Percentiles rank a stretch among this genome's conserved stretches.
These are phyloP conservation scores for Cornus controversa DNA, from an alignment of 148 eudicot genomes.

Conservation along the genomic window DNA sequence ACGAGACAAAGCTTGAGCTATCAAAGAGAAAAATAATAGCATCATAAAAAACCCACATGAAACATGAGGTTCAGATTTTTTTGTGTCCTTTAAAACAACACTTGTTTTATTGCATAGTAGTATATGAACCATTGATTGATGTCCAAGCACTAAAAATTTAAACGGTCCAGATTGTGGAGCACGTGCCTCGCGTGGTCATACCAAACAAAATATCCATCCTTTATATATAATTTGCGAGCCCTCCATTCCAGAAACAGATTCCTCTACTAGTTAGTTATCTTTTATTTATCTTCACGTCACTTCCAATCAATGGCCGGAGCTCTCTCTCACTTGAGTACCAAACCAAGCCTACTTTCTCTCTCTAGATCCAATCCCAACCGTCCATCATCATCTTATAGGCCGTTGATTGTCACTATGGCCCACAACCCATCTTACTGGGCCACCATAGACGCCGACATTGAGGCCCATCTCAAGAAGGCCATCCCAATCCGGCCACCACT, in stretches of 20 bases:
- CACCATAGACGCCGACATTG: constrained; percentile 32
- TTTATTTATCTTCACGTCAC: background rate
- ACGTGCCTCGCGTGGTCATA: background rate
- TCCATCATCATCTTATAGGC: constrained; percentile 1
- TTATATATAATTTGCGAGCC: background rate
- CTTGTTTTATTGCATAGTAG: background rate
- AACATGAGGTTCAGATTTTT: background rate
- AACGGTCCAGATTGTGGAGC: background rate
- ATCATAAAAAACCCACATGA: background rate
- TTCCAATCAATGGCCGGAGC: constrained; percentile 16
- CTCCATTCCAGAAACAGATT: background rate
- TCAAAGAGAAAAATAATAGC: too few relatives aligned
- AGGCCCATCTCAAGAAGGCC: constrained; percentile 34
- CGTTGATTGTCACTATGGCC: constrained; percentile 3
- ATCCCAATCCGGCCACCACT: constrained; percentile 30
- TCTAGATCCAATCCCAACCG: background rate
- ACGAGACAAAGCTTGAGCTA: too few relatives aligned
- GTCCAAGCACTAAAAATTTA: background rate
- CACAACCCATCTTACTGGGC: constrained; percentile 38
- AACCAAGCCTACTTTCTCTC: background rate
- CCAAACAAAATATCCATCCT: background rate
- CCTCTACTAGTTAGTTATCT: too few relatives aligned
- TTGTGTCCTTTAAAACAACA: background rate
- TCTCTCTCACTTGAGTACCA: constrained; percentile 14
- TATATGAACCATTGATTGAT: background rate